Base-by-base conservation (phyloP, 1,284 basidiomycete genomes). In the Cystobasidiaceae sp. region DNA sequence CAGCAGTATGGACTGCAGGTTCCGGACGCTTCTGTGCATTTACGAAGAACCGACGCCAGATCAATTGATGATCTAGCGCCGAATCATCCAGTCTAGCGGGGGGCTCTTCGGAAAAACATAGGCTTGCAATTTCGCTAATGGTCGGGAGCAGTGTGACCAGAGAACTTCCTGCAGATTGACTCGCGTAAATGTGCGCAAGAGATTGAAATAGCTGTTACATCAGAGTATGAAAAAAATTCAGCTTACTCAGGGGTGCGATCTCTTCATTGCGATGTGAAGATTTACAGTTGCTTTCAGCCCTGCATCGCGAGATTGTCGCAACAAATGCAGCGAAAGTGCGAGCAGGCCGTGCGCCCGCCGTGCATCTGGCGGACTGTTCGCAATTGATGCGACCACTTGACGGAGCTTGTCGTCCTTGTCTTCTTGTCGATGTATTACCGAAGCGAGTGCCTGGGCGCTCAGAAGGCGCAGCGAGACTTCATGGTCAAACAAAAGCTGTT, bases 11-110 rank as follows among this genome's bases (percentile, higher is more conserved):
- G 0, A 89, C 88, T 19, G 77, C 73, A 2, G 77, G 74, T 64
- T 81, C 84, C 64, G 84, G 81, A 69, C 89, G 85, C 73, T 86
- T 87, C 60, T 92, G 79, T 1, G 87, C 86, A 57, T 82, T 79
- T 70, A 91, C 84, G 30, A 96, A 76, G 43, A 92, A 79, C 34
- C 80, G 79, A 60, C 81, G 79, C 89, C 90, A 93, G 66, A 81
- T 76, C 2, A 82, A 81, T 15, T 81, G 79, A 23, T 79, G 76
- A 23, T 80, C 78, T 45, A 75, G 72, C 1, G 75, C 71, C 17
- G 76, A 74, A 3, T 81, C 68, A 15, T 73, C 57, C 1, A 79
- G 15, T 9, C 17, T n/a, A 8, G 54, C 54, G 2, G 23, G 9
- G 8, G 41, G 41, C 21, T 11, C 15, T 25, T 39, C 9, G 8